A percentile compares a stretch with the other conserved stretches of the same genome.
These are phyloP conservation scores for Vaucheria bursata DNA, from an alignment of 352 stramenopile genomes.

Conservation along the genomic window DNA sequence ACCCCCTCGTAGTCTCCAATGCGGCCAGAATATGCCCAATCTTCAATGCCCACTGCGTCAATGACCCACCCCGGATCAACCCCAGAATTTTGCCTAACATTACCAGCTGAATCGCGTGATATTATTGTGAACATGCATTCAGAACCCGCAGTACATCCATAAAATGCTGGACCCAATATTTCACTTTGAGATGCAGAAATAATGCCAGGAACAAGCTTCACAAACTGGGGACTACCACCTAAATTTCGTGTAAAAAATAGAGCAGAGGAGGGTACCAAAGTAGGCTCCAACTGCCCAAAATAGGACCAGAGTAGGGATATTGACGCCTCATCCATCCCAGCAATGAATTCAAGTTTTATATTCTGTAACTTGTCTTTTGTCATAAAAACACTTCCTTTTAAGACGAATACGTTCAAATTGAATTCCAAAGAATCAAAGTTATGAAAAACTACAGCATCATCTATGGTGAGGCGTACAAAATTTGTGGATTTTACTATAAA, in stretches of 20 bases:
- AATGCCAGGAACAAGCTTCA: slow-evolving; percentile 74
- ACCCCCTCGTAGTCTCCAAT: slow-evolving; percentile 63
- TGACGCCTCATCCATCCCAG: slow-evolving; percentile 65
- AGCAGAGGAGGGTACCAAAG: slow-evolving; percentile 59
- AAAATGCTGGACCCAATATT: slow-evolving; percentile 49
- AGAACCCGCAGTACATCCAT: slow-evolving; percentile 48
- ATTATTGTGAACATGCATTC: slow-evolving; percentile 47
- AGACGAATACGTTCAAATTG: slow-evolving; percentile 48
- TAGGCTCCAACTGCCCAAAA: slow-evolving; percentile 10
- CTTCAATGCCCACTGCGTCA: slow-evolving; percentile 61
- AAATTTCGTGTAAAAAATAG: slow-evolving; percentile 81
- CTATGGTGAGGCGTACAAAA: slow-evolving; percentile 61
- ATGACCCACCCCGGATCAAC: slow-evolving; percentile 58
- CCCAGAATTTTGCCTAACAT: slow-evolving; percentile 72
- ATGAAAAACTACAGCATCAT: slow-evolving; percentile 61
- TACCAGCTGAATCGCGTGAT: slow-evolving; percentile 59
- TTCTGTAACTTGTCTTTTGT: slow-evolving; percentile 15
- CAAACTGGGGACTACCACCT: slow-evolving; percentile 75
- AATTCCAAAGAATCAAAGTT: too few relatives aligned
- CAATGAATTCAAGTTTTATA: slow-evolving; percentile 56
- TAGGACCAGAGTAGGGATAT: slow-evolving; percentile 66
- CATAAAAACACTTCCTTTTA: background rate
- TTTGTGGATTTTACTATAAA: slow-evolving; percentile 72
- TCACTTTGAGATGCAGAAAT: slow-evolving; percentile 56
- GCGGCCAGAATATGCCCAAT: slow-evolving; percentile 73